Base-by-base conservation (phyloP, 805 yeast species). In the Yarrowia porcina region DNA sequence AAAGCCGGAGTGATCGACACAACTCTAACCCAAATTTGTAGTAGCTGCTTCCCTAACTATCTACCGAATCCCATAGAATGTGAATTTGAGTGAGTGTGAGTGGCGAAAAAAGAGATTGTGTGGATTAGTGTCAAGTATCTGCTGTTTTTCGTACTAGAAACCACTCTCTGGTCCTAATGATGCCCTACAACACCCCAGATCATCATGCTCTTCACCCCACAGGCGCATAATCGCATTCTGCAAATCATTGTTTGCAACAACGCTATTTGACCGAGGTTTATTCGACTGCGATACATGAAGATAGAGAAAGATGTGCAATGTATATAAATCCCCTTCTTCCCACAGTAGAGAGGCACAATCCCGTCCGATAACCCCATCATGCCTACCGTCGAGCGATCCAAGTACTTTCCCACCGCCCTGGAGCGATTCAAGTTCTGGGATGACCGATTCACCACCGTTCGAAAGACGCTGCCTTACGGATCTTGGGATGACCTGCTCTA, bases 381-480 rank as follows among this genome's bases (percentile, higher is more conserved):
- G 52, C 36, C 52, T 4, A 45, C 52, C 17, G 52, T 45, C 36
- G 59, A 52, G 17, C 44, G 59, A 52, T 21, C 44, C 44, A 35
- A 36, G 17, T 52, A 52, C 33, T 52, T 56, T 21, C 61, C 61
- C 20, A 9, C 61, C 23, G 49, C 61, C 20, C 49, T 56, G 49
- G 61, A 56, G 39, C 61, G 61, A 39, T 39, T 56, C 61, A 56
- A 56, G 49, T 56, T 56, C 49, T 56, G 61, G 61, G 49, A 39
- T 21, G 49, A 56, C 32, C 35, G 49, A 39, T 56, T 21, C 28
- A 27, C 38, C 49, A 23, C n/a, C 3, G 47, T 27, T 13, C 61
- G 61, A 56, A 39, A 39, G 30, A 28, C n/a, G 2, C 49, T 56
- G 21, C 61, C 61, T 10, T 56, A 56, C 36, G 61, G 61, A 39